A percentile compares a stretch with the other conserved stretches of the same genome.
Conservation (phyloP, 495 filamentous ascomycete genomes). For the Glarea lozoyensis region DNA sequence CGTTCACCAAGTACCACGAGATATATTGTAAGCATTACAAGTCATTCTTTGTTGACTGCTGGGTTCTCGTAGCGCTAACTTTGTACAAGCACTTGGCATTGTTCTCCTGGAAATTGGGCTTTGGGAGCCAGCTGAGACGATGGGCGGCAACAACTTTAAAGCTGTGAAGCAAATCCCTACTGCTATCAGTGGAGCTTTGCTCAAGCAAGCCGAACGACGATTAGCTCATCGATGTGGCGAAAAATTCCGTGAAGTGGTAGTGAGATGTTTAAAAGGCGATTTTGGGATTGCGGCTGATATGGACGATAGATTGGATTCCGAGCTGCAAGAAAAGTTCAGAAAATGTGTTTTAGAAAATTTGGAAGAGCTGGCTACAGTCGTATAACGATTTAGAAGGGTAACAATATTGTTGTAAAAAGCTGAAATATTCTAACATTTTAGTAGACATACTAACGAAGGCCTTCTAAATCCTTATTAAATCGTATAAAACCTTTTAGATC, state of each 20-base stretch:
- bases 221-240: conserved; percentile 23
- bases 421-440: too few relatives aligned
- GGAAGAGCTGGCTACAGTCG: too few relatives aligned
- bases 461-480: too few relatives aligned
- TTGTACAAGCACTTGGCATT: conserved; percentile 24
- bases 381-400: too few relatives aligned
- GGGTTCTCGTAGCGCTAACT: conserved; percentile 24
- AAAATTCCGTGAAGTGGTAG: conserved; percentile 22
- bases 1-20: conserved; percentile 38
- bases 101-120: conserved; percentile 25
- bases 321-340: conserved; percentile 26
- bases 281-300: conserved; percentile 24
- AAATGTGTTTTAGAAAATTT: conserved; percentile 24
- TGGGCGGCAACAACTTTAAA: conserved; percentile 22
- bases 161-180: conserved; percentile 21
- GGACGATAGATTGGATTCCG: conserved; percentile 25
- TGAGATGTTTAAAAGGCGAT: conserved; percentile 22
- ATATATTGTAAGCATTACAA: conserved; percentile 53
- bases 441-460: too few relatives aligned
- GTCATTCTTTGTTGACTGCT: conserved; percentile 51
- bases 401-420: too few relatives aligned
- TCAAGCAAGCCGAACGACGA: conserved; percentile 22
- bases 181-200: conserved; percentile 21
- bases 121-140: conserved; percentile 19
- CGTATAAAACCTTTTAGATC: too few relatives aligned